Evolutionary conservation across 176 grass and related monocot genomes (phyloP).

Genomic region (Calamus simplicifolius): DNA sequence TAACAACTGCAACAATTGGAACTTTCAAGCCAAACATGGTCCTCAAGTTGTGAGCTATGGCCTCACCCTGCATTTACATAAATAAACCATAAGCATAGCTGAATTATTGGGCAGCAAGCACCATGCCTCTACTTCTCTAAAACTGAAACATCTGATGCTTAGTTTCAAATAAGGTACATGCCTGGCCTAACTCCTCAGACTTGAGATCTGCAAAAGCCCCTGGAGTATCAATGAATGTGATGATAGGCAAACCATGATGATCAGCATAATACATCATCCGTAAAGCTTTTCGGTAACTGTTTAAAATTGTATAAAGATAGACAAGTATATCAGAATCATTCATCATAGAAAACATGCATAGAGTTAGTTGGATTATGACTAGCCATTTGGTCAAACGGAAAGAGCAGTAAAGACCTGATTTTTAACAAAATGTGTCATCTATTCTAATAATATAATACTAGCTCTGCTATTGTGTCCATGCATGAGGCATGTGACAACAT

Average conservation of each 20-base stretch:
- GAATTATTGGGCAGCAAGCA: too few relatives aligned
- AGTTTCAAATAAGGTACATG: conserved; percentile 2
- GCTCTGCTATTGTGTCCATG: too few relatives aligned
- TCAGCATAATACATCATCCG: conserved; percentile 43
- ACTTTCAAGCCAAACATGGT: conserved; percentile 41
- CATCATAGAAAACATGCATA: too few relatives aligned
- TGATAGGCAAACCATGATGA: conserved; percentile 34
- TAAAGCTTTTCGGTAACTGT: conserved; percentile 37
- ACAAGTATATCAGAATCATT: too few relatives aligned
- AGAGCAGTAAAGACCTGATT: too few relatives aligned
- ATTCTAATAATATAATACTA: too few relatives aligned
- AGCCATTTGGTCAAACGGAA: too few relatives aligned
- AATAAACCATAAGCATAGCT: not conserved
- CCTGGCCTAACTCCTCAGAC: conserved; percentile 47
- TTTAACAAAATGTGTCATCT: too few relatives aligned
- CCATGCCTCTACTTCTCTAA: too few relatives aligned
- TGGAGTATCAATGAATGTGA: conserved; percentile 44
- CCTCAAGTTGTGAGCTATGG: conserved; percentile 39
- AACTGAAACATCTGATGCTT: too few relatives aligned
- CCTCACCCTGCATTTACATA: conserved; percentile 32
- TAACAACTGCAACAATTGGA: conserved; percentile 37
- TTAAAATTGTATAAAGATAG: not conserved
- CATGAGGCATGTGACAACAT: too few relatives aligned
- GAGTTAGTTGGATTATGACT: too few relatives aligned
- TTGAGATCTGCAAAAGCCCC: conserved; percentile 46